Evolutionary conservation across 192 early-diverging fungal species (phyloP).

Genomic region (Phycomyces blakesleeanus): DNA sequence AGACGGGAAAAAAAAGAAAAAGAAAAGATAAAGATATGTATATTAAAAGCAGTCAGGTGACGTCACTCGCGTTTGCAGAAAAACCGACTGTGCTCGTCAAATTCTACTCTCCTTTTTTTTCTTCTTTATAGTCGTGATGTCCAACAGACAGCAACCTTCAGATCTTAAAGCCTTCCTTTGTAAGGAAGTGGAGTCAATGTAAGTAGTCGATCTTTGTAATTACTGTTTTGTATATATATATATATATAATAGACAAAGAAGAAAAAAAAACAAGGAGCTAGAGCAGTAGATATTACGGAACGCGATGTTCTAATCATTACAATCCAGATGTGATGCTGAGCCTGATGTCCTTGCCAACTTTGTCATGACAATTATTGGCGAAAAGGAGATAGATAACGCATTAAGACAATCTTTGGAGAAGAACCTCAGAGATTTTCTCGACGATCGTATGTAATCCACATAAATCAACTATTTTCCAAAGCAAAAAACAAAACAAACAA

Average conservation of each 20-base stretch:
- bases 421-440: slow-evolving; percentile 77
- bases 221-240: background rate
- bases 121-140: background rate
- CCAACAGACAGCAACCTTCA: slow-evolving; percentile 2
- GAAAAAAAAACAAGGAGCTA: background rate
- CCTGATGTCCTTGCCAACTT: slow-evolving; percentile 76
- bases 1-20: background rate
- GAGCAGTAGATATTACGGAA: background rate
- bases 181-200: slow-evolving; percentile 18
- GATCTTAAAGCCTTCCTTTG: slow-evolving; percentile 16
- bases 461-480: background rate
- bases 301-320: background rate
- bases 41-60: slow-evolving; percentile 1
- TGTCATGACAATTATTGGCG: slow-evolving; percentile 71
- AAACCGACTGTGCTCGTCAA: background rate
- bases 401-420: slow-evolving; percentile 53
- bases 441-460: slow-evolving; percentile 48
- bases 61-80: slow-evolving; percentile 1
- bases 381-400: slow-evolving; percentile 55
- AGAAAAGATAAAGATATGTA: background rate
- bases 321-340: slow-evolving; percentile 58
- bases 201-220: background rate
- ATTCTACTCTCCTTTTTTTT: background rate
- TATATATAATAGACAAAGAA: background rate
- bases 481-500: background rate